These are phyloP conservation scores for Alternaria brassicicola DNA, from an alignment of 2,329 filamentous ascomycete genomes.

Conservation along the genomic window DNA sequence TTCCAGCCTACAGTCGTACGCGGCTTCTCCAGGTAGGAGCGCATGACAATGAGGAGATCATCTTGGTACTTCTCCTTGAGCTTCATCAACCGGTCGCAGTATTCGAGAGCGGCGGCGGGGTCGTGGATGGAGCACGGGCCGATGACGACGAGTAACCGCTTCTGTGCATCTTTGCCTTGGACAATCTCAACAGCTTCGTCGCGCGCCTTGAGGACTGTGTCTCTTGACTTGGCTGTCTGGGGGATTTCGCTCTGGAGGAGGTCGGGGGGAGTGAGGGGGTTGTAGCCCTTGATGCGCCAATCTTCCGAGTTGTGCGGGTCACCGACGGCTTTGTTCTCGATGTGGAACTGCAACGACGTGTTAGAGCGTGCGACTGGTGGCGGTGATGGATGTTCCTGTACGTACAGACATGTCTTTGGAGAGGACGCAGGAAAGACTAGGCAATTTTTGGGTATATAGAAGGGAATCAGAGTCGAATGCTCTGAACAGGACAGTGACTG, in stretches of 20 bases:
- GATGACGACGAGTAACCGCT: slow-evolving; percentile 76
- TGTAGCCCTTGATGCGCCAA: slow-evolving; percentile 76
- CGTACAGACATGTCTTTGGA: slow-evolving; percentile 36
- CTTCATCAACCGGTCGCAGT: slow-evolving; percentile 82
- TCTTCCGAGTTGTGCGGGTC: slow-evolving; percentile 58
- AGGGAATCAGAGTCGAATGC: neutral
- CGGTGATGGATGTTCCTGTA: slow-evolving; percentile 10
- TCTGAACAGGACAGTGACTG: neutral
- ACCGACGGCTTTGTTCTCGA: slow-evolving; percentile 57
- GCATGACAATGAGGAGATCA: slow-evolving; percentile 95
- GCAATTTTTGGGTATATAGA: neutral
- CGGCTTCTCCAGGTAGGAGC: slow-evolving; percentile 97
- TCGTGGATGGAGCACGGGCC: slow-evolving; percentile 98
- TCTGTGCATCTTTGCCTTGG: slow-evolving; percentile 62
- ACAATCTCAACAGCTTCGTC: slow-evolving; percentile 67
- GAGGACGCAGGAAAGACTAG: neutral
- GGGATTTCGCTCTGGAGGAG: slow-evolving; percentile 93
- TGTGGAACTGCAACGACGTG: slow-evolving; percentile 52
- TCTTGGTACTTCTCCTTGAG: slow-evolving; percentile 87
- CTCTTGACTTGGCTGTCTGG: slow-evolving; percentile 57
- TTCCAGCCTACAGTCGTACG: slow-evolving; percentile 99
- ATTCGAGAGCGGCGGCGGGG: slow-evolving; percentile 85
- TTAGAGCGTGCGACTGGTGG: slow-evolving; percentile 12
- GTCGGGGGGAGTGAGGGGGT: slow-evolving; percentile 89
- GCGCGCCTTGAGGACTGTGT: slow-evolving; percentile 65